These are phyloP conservation scores for Luzula sylvatica DNA, from an alignment of 176 grass and related monocot genomes.

Conservation along the genomic window DNA sequence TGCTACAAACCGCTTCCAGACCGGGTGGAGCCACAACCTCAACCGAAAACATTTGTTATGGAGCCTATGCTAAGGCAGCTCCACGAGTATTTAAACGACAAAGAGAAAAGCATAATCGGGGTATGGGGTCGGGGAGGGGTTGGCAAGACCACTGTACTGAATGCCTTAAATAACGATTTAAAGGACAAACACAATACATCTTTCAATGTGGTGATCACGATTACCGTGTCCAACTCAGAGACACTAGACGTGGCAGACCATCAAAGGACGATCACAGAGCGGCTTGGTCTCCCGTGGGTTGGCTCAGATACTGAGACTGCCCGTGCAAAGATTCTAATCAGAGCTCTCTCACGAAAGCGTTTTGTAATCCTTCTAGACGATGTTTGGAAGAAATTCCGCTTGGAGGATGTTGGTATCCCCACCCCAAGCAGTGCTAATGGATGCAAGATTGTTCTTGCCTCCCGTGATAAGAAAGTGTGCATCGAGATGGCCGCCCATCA, in stretches of 20 bases:
- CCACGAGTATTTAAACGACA: slow-evolving; percentile 26
- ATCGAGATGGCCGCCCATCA: slow-evolving; percentile 41
- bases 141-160: slow-evolving; percentile 68
- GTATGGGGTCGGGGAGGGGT: slow-evolving; percentile 53
- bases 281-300: slow-evolving; percentile 58
- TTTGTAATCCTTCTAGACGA: slow-evolving; percentile 66
- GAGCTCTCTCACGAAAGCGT: slow-evolving; percentile 36
- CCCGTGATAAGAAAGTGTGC: slow-evolving; percentile 35
- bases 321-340: slow-evolving; percentile 38
- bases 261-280: slow-evolving; percentile 40
- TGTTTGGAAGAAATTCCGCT: slow-evolving; percentile 36
- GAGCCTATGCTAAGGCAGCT: slow-evolving; percentile 33
- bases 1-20: slow-evolving; percentile 19
- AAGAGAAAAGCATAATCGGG: slow-evolving; percentile 39
- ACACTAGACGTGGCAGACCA: slow-evolving; percentile 33
- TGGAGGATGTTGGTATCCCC: slow-evolving; percentile 59
- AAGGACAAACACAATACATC: slow-evolving; percentile 12
- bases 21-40: slow-evolving; percentile 7
- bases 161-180: slow-evolving; percentile 49
- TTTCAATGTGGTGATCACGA: slow-evolving; percentile 36
- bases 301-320: slow-evolving; percentile 24
- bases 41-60: slow-evolving; percentile 33
- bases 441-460: slow-evolving; percentile 55
- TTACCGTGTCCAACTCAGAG: slow-evolving; percentile 61
- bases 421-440: slow-evolving; percentile 21